Percentiles rank a stretch among this genome's conserved stretches.
Conservation (phyloP, 345 rosid species). For the Rhodomyrtus tomentosa region DNA sequence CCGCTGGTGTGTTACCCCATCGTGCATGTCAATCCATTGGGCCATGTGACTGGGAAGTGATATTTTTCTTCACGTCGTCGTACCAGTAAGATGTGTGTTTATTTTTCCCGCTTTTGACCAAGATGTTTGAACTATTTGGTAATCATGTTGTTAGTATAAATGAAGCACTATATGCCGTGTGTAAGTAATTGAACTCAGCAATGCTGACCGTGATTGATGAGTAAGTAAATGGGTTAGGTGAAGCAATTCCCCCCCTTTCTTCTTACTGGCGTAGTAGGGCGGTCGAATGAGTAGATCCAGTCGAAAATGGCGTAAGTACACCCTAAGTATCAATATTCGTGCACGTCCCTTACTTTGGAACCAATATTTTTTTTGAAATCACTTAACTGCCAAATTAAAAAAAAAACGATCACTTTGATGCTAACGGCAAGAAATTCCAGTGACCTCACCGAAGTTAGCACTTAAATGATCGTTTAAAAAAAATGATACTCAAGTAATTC, state of each 20-base stretch:
- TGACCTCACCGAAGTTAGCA: too few relatives aligned
- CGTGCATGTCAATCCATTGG: constrained; percentile 11
- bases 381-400: too few relatives aligned
- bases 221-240: not conserved
- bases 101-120: not conserved
- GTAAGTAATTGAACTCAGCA: not conserved
- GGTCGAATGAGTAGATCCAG: too few relatives aligned
- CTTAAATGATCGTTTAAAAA: too few relatives aligned
- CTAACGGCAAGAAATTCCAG: too few relatives aligned
- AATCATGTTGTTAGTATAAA: not conserved
- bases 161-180: not conserved
- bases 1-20: constrained; percentile 35
- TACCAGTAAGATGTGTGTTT: not conserved
- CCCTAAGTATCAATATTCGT: too few relatives aligned
- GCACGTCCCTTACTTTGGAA: too few relatives aligned
- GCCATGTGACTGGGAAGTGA: not conserved
- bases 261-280: too few relatives aligned
- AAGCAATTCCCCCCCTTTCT: accelerated
- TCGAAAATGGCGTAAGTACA: too few relatives aligned
- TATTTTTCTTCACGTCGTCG: not conserved
- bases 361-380: too few relatives aligned
- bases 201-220: not conserved
- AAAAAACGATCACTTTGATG: too few relatives aligned
- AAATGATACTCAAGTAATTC: too few relatives aligned
- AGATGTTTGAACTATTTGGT: not conserved